These are phyloP conservation scores for Periconia sp. DNA, from an alignment of 2,329 filamentous ascomycete genomes.

Conservation along the genomic window DNA sequence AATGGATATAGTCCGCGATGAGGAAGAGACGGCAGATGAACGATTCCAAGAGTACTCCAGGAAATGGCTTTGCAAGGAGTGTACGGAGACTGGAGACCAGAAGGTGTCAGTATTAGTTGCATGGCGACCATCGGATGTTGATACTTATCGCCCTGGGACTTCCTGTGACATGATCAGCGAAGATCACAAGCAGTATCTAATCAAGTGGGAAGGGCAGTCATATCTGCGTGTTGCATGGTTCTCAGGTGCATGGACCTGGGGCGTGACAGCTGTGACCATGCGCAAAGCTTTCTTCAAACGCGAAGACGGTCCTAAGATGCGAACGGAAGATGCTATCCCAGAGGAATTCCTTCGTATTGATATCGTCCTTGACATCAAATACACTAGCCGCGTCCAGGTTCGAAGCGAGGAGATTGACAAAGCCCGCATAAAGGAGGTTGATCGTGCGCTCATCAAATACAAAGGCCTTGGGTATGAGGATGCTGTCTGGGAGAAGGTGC, in stretches of 20 bases:
- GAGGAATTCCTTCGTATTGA: constrained; percentile 86
- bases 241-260: constrained; percentile 87
- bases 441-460: constrained; percentile 83
- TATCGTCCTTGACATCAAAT: constrained; percentile 84
- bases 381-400: constrained; percentile 63
- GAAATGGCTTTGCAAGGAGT: constrained; percentile 83
- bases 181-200: constrained; percentile 86
- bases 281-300: constrained; percentile 78
- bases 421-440: constrained; percentile 73
- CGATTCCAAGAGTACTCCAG: constrained; percentile 74
- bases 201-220: constrained; percentile 84
- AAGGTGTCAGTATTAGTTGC: constrained; percentile 83
- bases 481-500: constrained; percentile 85
- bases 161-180: constrained; percentile 66
- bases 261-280: constrained; percentile 67
- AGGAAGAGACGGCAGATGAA: constrained; percentile 61
- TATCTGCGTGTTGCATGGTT: constrained; percentile 87
- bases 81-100: constrained; percentile 61
- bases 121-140: constrained; percentile 76
- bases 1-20: constrained; percentile 52
- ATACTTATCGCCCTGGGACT: constrained; percentile 60
- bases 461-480: constrained; percentile 92
- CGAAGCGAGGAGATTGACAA: constrained; percentile 73
- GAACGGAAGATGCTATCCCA: constrained; percentile 78
- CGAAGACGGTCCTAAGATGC: constrained; percentile 71